Percentiles rank a stretch among this genome's conserved stretches.
phyloP scores from a whole-genome alignment of 176 grass and related monocot species.

The Metroxylon sagu region DNA sequence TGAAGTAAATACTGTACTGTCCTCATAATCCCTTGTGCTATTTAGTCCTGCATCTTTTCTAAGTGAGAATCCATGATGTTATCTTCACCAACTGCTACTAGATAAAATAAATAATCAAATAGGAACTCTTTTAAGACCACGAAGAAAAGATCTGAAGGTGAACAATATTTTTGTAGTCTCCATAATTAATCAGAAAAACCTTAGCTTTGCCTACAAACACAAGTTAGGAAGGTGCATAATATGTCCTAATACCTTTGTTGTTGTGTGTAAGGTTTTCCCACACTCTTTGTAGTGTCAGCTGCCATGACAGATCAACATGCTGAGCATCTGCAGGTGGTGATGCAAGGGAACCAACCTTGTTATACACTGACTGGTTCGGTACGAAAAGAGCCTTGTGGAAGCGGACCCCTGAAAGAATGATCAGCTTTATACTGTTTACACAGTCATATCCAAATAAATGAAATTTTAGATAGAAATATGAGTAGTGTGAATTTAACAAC shows the following conservation, averaged over 20 bases:
- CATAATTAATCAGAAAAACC: too few relatives aligned
- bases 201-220: too few relatives aligned
- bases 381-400: constrained; percentile 85
- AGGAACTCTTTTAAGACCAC: too few relatives aligned
- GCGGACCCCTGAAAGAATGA: constrained; percentile 41
- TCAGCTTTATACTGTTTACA: not conserved
- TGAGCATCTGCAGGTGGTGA: constrained; percentile 68
- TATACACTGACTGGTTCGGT: constrained; percentile 85
- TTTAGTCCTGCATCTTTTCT: constrained; percentile 35
- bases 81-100: not conserved
- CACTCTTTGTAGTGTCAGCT: constrained; percentile 60
- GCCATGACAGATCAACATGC: constrained; percentile 86
- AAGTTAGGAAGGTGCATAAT: not conserved
- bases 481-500: too few relatives aligned
- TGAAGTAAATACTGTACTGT: constrained; percentile 55
- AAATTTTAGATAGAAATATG: too few relatives aligned
- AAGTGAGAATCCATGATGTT: constrained; percentile 1
- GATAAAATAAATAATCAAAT: too few relatives aligned
- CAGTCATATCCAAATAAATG: not conserved
- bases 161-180: too few relatives aligned
- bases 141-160: too few relatives aligned
- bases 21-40: constrained; percentile 22
- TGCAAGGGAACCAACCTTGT: constrained; percentile 67
- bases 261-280: constrained; percentile 65
- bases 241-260: constrained; percentile 38